Base-by-base conservation (phyloP, 176 grass and related monocot species). In the Cenchrus americanus region DNA sequence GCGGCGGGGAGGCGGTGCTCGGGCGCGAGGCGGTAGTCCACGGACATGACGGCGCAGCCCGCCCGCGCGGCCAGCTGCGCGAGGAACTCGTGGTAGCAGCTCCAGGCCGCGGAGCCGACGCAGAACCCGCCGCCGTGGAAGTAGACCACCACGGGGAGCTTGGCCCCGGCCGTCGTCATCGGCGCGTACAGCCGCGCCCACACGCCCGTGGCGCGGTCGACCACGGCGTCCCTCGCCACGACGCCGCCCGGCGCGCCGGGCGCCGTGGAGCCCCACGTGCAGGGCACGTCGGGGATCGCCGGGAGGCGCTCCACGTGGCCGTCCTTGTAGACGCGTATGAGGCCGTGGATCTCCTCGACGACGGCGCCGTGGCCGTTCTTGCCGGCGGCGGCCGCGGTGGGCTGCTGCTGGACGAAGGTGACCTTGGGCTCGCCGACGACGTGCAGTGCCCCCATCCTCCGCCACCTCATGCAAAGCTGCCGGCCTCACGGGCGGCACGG, bases 101-200 rank as follows among this genome's bases (percentile, higher is more conserved):
- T 88, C 96, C 96, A 99, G 17, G 91, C 54, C 0, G 93, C 91
- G 40, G 96, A 99, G 24, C 93, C 93, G 11, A 99, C 93, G 74
- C 91, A 96, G 88, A 99, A 96, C 5, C 96, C 96, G 59, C 96
- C 96, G 48, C 96, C 96, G 76, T 99, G 96, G 82, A 99, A 99
- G 91, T 99, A 99, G 2, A 99, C 78, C 51, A 96, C 84, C 17
- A 99, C 70, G 32, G 93, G 96, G 26, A 89, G 62, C 27, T 47
- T 78, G 59, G 53, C 75, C 0, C 58, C 40, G 1, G 51, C 52
- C 8, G 49, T 57, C 43, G 19, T 2, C 55, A 32, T 51, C 22
- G 96, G 93, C 13, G 85, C 87, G 87, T 99, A 96, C 40, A 99
- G 71, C 3, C 96, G 89, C 49, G 91, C 89, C 75, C 89, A 92